Percentiles rank a stretch among this genome's conserved stretches.
phyloP scores from a whole-genome alignment of 108 stramenopile genomes.

The Cyclostephanos tholiformis region DNA sequence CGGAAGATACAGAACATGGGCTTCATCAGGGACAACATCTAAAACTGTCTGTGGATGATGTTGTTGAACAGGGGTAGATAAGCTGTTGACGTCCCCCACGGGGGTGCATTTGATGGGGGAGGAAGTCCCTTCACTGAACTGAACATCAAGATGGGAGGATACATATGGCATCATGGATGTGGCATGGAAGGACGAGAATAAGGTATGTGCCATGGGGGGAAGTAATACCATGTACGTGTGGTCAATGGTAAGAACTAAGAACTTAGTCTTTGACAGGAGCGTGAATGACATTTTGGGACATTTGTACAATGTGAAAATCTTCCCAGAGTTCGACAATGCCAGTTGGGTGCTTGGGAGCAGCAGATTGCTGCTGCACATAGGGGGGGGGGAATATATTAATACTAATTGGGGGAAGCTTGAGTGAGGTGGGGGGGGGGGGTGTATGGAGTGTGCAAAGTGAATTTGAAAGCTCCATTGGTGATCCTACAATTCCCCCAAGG shows the following conservation, averaged over 20 bases:
- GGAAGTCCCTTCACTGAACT: conserved; percentile 82
- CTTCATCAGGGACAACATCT: conserved; percentile 87
- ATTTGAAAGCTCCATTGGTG: background rate
- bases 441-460: background rate
- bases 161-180: conserved; percentile 96
- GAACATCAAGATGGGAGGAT: conserved; percentile 92
- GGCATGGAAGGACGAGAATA: conserved; percentile 84
- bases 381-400: background rate
- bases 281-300: conserved; percentile 94
- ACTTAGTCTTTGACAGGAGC: conserved; percentile 88
- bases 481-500: no score
- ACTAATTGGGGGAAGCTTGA: background rate
- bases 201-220: conserved; percentile 97
- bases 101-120: conserved; percentile 62
- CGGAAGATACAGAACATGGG: conserved; percentile 98
- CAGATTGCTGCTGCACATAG: conserved; percentile 92
- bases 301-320: conserved; percentile 96
- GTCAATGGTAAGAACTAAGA: conserved; percentile 95
- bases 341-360: conserved; percentile 95
- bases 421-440: background rate
- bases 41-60: conserved; percentile 97
- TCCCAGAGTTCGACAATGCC: conserved; percentile 81
- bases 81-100: conserved; percentile 63
- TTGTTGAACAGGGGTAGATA: conserved; percentile 97
- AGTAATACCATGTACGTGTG: conserved; percentile 92